Percentiles rank a stretch among this genome's conserved stretches.
phyloP scores from a whole-genome alignment of 2,329 filamentous ascomycete species.

The Hypoxylon sp. region DNA sequence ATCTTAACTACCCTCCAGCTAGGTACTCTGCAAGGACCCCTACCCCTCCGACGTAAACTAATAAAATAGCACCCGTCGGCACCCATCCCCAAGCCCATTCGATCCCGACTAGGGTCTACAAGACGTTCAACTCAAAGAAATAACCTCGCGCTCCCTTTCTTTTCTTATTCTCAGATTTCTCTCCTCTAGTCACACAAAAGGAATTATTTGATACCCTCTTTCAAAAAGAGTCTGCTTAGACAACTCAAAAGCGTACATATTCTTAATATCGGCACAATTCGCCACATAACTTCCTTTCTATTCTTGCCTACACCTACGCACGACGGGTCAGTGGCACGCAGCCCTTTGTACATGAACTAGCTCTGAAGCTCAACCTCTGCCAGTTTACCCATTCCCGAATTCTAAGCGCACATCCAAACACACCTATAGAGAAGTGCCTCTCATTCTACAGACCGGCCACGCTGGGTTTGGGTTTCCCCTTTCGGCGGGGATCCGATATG shows the following conservation, averaged over 20 bases:
- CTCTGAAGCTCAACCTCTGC: slow-evolving; percentile 22
- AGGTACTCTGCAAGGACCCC: slow-evolving; percentile 12
- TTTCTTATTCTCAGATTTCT: slow-evolving; percentile 13
- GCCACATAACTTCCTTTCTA: slow-evolving; percentile 25
- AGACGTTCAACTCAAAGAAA: slow-evolving; percentile 23
- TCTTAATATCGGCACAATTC: slow-evolving; percentile 33
- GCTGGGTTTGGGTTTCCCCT: slow-evolving; percentile 8
- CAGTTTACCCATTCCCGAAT: slow-evolving; percentile 15
- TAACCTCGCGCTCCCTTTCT: slow-evolving; percentile 17
- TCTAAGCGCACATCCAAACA: slow-evolving; percentile 7
- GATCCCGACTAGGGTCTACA: slow-evolving; percentile 19
- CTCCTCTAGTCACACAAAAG: slow-evolving; percentile 20
- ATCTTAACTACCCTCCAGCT: slow-evolving; percentile 9
- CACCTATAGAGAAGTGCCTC: background rate
- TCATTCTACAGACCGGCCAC: slow-evolving; percentile 3
- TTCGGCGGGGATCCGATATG: slow-evolving; percentile 32
- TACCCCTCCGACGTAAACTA: slow-evolving; percentile 23
- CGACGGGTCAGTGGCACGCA: slow-evolving; percentile 19
- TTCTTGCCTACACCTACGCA: background rate
- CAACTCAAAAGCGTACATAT: slow-evolving; percentile 34
- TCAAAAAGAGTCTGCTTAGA: slow-evolving; percentile 28
- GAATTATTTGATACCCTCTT: slow-evolving; percentile 35
- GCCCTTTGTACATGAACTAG: slow-evolving; percentile 20
- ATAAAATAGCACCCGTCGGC: slow-evolving; percentile 29
- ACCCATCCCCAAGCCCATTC: slow-evolving; percentile 20